Evolutionary conservation across 768 basidiomycete species (phyloP).

Genomic region (Lactarius pseudohatsudake): DNA sequence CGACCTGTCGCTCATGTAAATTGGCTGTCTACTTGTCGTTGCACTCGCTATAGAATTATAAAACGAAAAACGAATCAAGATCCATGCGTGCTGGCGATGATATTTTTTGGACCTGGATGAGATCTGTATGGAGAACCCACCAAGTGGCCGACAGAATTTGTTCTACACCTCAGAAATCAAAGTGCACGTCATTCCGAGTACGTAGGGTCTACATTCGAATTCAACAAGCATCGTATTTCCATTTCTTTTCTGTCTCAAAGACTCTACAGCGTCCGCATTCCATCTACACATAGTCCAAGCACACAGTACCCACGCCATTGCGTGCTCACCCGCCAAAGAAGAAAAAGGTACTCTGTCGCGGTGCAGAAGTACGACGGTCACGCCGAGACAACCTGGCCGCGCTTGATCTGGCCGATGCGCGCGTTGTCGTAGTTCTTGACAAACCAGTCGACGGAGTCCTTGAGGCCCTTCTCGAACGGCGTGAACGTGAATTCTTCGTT

Average conservation of each 20-base stretch:
- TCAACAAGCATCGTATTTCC: not conserved
- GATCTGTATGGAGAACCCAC: not conserved
- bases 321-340: not conserved
- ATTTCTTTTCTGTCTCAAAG: not conserved
- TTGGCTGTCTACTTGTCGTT: not conserved
- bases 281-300: not conserved
- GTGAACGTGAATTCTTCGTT: slow-evolving; percentile 86
- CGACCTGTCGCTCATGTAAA: slow-evolving; percentile 87
- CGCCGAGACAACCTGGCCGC: not conserved
- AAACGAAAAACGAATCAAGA: slow-evolving; percentile 1
- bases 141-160: not conserved
- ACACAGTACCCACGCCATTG: not conserved
- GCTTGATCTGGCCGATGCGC: slow-evolving; percentile 48
- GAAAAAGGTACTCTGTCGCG: not conserved
- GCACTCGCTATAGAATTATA: slow-evolving; percentile 16
- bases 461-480: slow-evolving; percentile 71
- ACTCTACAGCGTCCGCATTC: slow-evolving; percentile 3
- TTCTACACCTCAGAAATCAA: not conserved
- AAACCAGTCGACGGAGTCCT: slow-evolving; percentile 84
- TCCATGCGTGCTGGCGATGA: not conserved
- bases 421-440: slow-evolving; percentile 72
- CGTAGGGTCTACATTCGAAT: not conserved
- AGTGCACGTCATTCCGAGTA: not conserved
- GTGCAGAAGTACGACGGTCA: not conserved
- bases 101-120: too few species aligned